Evolutionary conservation across 2,329 filamentous ascomycete genomes (phyloP), one percentile per base, ranked within the genome.

Genomic region (Aspergillus puulaauensis): DNA sequence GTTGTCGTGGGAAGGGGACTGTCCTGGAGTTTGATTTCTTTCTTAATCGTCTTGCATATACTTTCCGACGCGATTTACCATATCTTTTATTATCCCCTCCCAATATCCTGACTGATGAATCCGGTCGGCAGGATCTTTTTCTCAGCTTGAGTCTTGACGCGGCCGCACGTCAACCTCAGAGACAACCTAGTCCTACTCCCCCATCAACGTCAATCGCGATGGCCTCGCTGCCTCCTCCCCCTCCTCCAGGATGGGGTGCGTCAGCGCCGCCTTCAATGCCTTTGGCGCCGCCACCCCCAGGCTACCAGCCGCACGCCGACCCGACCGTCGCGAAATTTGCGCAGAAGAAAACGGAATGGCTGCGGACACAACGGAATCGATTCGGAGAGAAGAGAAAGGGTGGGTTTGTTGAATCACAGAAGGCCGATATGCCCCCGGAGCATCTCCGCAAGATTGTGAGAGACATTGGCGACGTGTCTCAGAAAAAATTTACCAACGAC

Each of bases 331-430:
- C 92, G 52, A 99, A 99, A 79, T 96, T 97, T 71, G 91, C 93
- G 57, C 91, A 97, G 77, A 99, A 98, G 84, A 99, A 98, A 84
- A 96, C 92, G 75, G 93, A 97, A 87, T 99, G 96, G 96, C 82
- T 98, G 69, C 89, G 93, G 61, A 86, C 84, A 64, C 95, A 96
- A 79, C 87, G 92, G 67, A 95, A 92, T 74, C 87, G 95, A 54
- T 99, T 98, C 64, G 92, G 92, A 52, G 96, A 99, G 83, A 98
- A 97, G 84, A 85, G 95, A 60, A 96, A 96, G 77, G 91, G 89
- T 21, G 95, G 96, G 0, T 98, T 97, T 63, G 91, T 99, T 1
- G 93, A 99, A 78, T 96, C 93, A 6, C 93, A 98, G 72, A 99
- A 99, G 82, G 92, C 92, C 9, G 95, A 99, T 70, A 96, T 99